A percentile compares a stretch with the other conserved stretches of the same genome.
Conservation (phyloP, 495 filamentous ascomycete species). For the Xylaria intraflava region DNA sequence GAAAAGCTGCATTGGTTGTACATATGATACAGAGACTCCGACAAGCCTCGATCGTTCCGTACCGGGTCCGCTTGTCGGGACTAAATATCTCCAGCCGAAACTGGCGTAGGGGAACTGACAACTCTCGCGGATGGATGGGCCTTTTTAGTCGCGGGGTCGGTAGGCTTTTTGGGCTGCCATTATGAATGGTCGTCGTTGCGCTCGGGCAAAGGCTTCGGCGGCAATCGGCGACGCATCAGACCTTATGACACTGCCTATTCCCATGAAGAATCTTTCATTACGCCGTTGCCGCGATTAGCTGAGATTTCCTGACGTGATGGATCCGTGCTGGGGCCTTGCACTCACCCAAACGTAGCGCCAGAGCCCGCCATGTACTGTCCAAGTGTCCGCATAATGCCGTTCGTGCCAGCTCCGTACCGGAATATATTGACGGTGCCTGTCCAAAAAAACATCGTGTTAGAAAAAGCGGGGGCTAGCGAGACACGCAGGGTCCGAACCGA, state of each 20-base stretch:
- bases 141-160: conserved; percentile 25
- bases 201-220: conserved; percentile 54
- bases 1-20: conserved; percentile 2
- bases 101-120: neutral
- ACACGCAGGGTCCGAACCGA: conserved; percentile 50
- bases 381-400: conserved; percentile 85
- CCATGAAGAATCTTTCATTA: conserved; percentile 86
- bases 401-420: conserved; percentile 84
- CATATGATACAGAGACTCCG: conserved; percentile 6
- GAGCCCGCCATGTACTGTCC: conserved; percentile 98
- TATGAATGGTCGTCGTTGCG: conserved; percentile 55
- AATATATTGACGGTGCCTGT: conserved; percentile 88
- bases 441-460: conserved; percentile 16
- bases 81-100: neutral
- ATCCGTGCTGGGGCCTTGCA: neutral
- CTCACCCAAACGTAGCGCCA: conserved; percentile 91
- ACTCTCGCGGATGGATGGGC: neutral
- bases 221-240: conserved; percentile 63
- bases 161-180: conserved; percentile 48
- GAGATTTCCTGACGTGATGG: neutral
- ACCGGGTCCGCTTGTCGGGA: neutral
- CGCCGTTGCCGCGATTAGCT: neutral
- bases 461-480: neutral
- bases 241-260: conserved; percentile 91
- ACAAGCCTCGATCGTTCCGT: neutral